phyloP scores from a whole-genome alignment of 495 filamentous ascomycete species.

The Podospora comata region DNA sequence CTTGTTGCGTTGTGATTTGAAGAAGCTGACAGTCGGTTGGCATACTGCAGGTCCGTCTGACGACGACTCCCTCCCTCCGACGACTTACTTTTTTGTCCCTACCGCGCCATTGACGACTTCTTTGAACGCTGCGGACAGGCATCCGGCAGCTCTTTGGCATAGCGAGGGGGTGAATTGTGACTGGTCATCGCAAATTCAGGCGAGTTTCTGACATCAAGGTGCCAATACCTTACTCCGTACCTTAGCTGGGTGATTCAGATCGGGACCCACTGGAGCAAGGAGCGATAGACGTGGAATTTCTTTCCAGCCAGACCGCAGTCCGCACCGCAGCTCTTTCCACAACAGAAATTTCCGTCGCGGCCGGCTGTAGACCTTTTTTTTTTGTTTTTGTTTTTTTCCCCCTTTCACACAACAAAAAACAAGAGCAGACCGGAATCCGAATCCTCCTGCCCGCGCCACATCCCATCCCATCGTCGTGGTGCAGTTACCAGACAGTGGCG shows the following conservation, averaged over 20 bases:
- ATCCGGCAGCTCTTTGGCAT: background rate
- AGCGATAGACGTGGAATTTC: constrained; percentile 6
- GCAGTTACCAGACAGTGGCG: too few relatives aligned
- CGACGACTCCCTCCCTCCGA: background rate
- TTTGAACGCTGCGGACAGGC: background rate
- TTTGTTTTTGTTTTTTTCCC: background rate
- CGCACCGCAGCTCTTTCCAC: background rate
- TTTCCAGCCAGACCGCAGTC: background rate
- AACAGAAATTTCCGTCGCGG: background rate
- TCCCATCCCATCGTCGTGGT: background rate
- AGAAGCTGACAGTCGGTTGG: background rate
- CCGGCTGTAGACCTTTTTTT: background rate
- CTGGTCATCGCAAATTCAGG: background rate
- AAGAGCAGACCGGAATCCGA: background rate
- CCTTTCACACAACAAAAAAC: background rate
- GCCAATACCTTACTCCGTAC: background rate
- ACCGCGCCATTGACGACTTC: background rate
- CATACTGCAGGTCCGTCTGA: background rate
- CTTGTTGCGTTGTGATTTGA: background rate
- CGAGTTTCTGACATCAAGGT: constrained; percentile 1
- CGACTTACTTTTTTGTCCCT: background rate
- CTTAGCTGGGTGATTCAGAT: constrained; percentile 1
- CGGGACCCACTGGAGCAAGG: constrained; percentile 5
- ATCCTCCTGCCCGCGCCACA: too few relatives aligned
- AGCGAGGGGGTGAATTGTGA: background rate